Evolutionary conservation across 2,329 filamentous ascomycete genomes (phyloP), one percentile per base, ranked within the genome.

Genomic region (Stagonosporopsis tanaceti): DNA sequence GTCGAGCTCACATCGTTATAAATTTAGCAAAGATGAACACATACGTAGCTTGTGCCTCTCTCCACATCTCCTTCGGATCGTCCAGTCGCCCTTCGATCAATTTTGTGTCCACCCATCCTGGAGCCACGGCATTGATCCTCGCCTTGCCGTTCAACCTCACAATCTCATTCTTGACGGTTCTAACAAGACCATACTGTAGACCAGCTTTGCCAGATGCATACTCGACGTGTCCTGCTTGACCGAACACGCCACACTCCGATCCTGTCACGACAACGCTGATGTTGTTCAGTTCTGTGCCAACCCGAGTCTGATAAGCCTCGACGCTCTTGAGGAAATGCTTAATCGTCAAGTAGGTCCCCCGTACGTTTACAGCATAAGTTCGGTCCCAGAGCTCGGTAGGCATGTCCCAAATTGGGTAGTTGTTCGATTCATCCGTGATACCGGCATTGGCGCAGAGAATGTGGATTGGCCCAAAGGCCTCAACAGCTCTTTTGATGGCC

Each of bases 121-220:
- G 79, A 6, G 80, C 79, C 4, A 85, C 80, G 46, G 81, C 80
- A 71, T 85, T 85, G 57, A 85, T 83, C 17, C 82, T 73, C 9
- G 79, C 84, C 52, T 77, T 80, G 0, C 71, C 64, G 53, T 85
- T 85, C 51, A 86, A 64, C 9, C 77, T 75, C 7, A 82, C 78
- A 50, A 85, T 84, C 60, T 86, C 83, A 52, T 85, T 83, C 72
- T 84, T 84, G 11, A 85, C 81, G 0, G 76, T 80, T 34, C 76
- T 77, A 6, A 85, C 78, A 7, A 86, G 74, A 0, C 81, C 82
- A 69, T 85, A 84, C 60, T 84, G 82, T 46, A 85, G 59, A 2
- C 78, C 82, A 4, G 82, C 67, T 52, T 74, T 70, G 1, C 83
- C 81, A 40, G 76, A 78, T 6, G 81, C 81, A 68, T 84, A 83